A percentile compares a stretch with the other conserved stretches of the same genome.
These are phyloP conservation scores for Kwoniella pini DNA, from an alignment of 768 basidiomycete genomes.

Conservation along the genomic window DNA sequence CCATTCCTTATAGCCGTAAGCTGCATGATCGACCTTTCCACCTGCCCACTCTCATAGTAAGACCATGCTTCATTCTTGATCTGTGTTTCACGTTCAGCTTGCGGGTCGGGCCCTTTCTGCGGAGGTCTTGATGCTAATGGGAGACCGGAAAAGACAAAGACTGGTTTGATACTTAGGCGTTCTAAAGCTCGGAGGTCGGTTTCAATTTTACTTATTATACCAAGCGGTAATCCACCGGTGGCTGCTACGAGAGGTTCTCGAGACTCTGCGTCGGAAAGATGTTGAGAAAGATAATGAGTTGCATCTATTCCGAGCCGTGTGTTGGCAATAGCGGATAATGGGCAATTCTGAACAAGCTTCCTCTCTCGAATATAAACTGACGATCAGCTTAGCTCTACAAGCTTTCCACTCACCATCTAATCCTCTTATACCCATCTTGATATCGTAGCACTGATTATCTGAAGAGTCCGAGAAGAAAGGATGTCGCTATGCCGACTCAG, in stretches of 20 bases:
- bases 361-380: slow-evolving; percentile 81
- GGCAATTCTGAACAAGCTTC: slow-evolving; percentile 79
- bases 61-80: slow-evolving; percentile 73
- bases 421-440: slow-evolving; percentile 42
- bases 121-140: slow-evolving; percentile 74
- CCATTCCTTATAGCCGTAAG: slow-evolving; percentile 74
- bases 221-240: slow-evolving; percentile 89
- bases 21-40: slow-evolving; percentile 80
- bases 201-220: slow-evolving; percentile 74
- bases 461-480: background rate
- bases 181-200: slow-evolving; percentile 86
- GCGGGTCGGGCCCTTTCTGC: slow-evolving; percentile 59
- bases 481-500: background rate
- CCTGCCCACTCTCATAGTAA: slow-evolving; percentile 87
- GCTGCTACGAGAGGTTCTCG: slow-evolving; percentile 91
- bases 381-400: background rate
- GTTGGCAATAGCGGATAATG: slow-evolving; percentile 78
- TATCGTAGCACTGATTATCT: background rate
- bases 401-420: slow-evolving; percentile 36
- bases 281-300: slow-evolving; percentile 76
- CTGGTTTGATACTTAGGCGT: slow-evolving; percentile 89
- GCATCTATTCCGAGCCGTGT: slow-evolving; percentile 97
- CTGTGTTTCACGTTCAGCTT: slow-evolving; percentile 35
- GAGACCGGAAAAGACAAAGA: slow-evolving; percentile 96
- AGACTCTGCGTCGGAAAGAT: slow-evolving; percentile 67